These are phyloP conservation scores for Perkinsus olseni DNA, from an alignment of 169 alveolate genomes.

Conservation along the genomic window DNA sequence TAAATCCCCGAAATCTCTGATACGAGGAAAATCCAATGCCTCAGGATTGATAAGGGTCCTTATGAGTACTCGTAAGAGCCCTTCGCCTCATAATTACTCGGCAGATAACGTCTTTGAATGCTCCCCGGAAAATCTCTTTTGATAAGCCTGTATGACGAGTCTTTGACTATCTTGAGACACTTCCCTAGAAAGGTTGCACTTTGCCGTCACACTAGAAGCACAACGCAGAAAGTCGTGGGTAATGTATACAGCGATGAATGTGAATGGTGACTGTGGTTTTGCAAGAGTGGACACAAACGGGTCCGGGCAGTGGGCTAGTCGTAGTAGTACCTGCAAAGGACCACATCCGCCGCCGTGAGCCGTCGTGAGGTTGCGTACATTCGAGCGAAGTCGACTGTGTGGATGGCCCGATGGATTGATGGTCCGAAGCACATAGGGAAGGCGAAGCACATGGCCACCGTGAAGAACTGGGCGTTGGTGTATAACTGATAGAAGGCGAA, in stretches of 20 bases:
- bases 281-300: background rate
- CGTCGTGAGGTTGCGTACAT: background rate
- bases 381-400: background rate
- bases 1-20: too few species aligned
- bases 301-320: background rate
- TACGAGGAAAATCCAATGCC: too few species aligned
- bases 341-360: too few species aligned
- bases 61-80: too few species aligned
- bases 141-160: too few species aligned
- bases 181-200: too few species aligned
- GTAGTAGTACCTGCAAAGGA: background rate
- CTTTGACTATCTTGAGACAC: too few species aligned
- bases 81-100: too few species aligned
- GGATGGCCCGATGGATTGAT: background rate
- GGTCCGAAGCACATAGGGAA: background rate
- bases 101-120: too few species aligned
- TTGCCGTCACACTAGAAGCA: too few species aligned
- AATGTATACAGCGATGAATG: background rate
- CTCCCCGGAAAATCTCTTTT: too few species aligned
- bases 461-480: background rate
- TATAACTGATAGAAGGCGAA: background rate
- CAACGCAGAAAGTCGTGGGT: background rate
- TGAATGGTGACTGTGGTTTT: background rate
- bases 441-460: background rate
- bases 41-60: too few species aligned